A percentile compares a stretch with the other conserved stretches of the same genome.
These are phyloP conservation scores for Sicyos baderoa DNA, from an alignment of 306 rosid genomes.

Conservation along the genomic window DNA sequence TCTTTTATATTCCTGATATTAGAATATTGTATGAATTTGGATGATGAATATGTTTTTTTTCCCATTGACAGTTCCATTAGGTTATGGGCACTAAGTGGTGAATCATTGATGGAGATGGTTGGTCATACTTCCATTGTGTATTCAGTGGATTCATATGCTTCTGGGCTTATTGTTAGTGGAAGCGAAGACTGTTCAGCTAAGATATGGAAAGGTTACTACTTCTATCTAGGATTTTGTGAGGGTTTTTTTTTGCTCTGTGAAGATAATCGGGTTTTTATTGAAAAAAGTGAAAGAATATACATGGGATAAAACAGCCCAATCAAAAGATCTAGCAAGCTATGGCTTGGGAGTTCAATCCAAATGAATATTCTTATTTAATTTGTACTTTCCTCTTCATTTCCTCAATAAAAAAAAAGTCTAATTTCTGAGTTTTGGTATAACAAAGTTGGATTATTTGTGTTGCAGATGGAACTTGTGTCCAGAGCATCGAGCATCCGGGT, in stretches of 20 bases:
- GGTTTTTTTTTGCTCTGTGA: neutral
- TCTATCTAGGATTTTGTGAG: slow-evolving; percentile 3
- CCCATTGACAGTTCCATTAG: slow-evolving; percentile 44
- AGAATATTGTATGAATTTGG: slow-evolving; percentile 4
- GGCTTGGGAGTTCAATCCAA: neutral
- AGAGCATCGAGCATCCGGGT: slow-evolving; percentile 97
- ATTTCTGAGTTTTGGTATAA: neutral
- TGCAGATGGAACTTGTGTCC: slow-evolving; percentile 82
- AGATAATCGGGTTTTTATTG: neutral
- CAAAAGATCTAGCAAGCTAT: neutral
- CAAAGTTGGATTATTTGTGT: slow-evolving; percentile 18
- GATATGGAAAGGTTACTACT: slow-evolving; percentile 79
- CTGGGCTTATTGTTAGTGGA: slow-evolving; percentile 82
- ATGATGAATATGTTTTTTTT: slow-evolving; percentile 14
- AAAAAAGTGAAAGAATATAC: neutral
- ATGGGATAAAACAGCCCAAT: neutral
- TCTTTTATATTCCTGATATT: neutral
- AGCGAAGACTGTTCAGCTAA: slow-evolving; percentile 83
- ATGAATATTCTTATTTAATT: neutral
- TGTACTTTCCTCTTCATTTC: too few species aligned
- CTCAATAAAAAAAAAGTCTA: too few species aligned
- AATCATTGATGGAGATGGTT: slow-evolving; percentile 84
- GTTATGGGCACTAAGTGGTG: slow-evolving; percentile 79
- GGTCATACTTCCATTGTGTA: slow-evolving; percentile 87
- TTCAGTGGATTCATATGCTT: slow-evolving; percentile 80